phyloP scores from a whole-genome alignment of 2,329 filamentous ascomycete genomes.

The Fusarium sacchari region DNA sequence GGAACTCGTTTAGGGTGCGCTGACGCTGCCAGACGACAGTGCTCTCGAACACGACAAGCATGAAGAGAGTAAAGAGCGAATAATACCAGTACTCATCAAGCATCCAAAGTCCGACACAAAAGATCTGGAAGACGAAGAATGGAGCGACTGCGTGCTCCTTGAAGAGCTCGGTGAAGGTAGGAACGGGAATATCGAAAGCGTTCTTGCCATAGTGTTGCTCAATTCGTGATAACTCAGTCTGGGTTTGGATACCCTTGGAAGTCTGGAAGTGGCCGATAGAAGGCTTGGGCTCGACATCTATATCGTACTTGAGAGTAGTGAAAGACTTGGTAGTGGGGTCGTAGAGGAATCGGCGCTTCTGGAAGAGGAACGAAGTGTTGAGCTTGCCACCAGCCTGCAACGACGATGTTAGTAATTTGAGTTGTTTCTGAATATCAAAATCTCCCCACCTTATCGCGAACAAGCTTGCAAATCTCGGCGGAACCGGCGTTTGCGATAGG shows the following conservation, averaged over 20 bases:
- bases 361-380: constrained; percentile 91
- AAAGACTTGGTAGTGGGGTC: constrained; percentile 78
- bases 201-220: constrained; percentile 96
- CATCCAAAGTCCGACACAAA: constrained; percentile 98
- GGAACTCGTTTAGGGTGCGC: constrained; percentile 93
- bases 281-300: constrained; percentile 88
- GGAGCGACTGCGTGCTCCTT: constrained; percentile 98
- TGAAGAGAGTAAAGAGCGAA: constrained; percentile 97
- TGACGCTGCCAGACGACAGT: constrained; percentile 99
- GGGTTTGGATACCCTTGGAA: constrained; percentile 77
- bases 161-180: constrained; percentile 94
- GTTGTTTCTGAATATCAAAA: background rate
- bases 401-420: constrained; percentile 20
- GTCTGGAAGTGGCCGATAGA: constrained; percentile 80
- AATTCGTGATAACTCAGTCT: constrained; percentile 80
- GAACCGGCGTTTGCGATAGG: constrained; percentile 89
- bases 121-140: constrained; percentile 99
- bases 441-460: constrained; percentile 72
- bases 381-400: constrained; percentile 74
- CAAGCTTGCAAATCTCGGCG: constrained; percentile 85
- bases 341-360: constrained; percentile 96
- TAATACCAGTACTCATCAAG: constrained; percentile 99
- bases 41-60: constrained; percentile 97
- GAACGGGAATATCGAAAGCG: constrained; percentile 97
- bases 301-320: constrained; percentile 80